Evolutionary conservation across 192 early-diverging fungal genomes (phyloP).

Genomic region (Coemansia sp.): DNA sequence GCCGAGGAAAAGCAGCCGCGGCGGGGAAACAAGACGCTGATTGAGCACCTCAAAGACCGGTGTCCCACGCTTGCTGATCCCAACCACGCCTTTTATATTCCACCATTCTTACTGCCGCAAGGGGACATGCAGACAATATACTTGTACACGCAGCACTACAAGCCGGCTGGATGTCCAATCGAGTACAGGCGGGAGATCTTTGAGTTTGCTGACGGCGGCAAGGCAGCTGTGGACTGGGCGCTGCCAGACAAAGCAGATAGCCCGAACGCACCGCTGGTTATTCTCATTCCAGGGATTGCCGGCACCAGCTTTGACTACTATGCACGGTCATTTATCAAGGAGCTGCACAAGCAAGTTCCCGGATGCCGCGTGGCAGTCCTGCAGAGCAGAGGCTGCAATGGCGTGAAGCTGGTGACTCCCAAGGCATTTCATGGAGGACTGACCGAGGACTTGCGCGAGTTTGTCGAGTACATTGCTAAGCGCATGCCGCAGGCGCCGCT

Average conservation of each 20-base stretch:
- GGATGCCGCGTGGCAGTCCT: constrained; percentile 75
- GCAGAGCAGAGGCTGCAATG: constrained; percentile 87
- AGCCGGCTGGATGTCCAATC: constrained; percentile 41
- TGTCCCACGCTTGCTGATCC: constrained; percentile 61
- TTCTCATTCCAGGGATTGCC: constrained; percentile 43
- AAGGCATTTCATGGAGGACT: constrained; percentile 78
- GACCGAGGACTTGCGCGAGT: constrained; percentile 72
- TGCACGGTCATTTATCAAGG: constrained; percentile 40
- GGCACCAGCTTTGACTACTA: constrained; percentile 51
- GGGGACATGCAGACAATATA: constrained; percentile 78
- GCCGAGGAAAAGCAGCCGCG: constrained; percentile 39
- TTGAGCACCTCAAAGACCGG: constrained; percentile 24
- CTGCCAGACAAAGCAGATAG: constrained; percentile 13
- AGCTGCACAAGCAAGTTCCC: constrained; percentile 44
- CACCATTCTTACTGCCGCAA: constrained; percentile 67
- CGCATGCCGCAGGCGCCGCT: constrained; percentile 64
- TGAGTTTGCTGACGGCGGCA: constrained; percentile 45
- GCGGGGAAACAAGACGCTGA: constrained; percentile 17
- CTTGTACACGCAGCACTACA: constrained; percentile 51
- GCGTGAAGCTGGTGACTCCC: constrained; percentile 66
- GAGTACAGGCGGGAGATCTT: constrained; percentile 50
- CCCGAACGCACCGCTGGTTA: constrained; percentile 27
- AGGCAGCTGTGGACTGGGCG: constrained; percentile 46
- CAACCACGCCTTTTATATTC: constrained; percentile 56
- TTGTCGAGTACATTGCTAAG: constrained; percentile 33